Conservation (phyloP, 2,329 filamentous ascomycete genomes). For the Cytospora chrysosperma region DNA sequence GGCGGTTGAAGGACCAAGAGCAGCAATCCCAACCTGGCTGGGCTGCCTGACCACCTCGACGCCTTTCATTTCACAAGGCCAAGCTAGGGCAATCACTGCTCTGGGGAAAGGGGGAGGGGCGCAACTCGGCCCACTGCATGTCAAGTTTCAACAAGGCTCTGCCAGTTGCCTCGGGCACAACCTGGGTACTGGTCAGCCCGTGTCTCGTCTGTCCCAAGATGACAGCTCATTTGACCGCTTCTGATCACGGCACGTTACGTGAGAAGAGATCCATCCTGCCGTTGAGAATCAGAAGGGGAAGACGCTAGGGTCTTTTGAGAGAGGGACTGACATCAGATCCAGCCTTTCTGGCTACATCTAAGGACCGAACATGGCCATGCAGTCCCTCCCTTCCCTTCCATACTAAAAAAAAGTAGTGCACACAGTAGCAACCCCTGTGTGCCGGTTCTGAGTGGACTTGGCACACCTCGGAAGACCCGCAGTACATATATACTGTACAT, state of each 20-base stretch:
- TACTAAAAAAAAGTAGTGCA: too few relatives aligned
- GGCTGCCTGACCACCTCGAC: background rate
- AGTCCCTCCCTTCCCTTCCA: too few relatives aligned
- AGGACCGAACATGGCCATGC: background rate
- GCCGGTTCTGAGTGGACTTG: background rate
- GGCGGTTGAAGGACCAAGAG: background rate
- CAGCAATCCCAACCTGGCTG: background rate
- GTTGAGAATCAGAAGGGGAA: background rate
- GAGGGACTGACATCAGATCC: background rate
- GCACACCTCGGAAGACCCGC: background rate
- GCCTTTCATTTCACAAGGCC: conserved; percentile 11
- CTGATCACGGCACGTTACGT: background rate
- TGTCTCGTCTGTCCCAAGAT: conserved; percentile 7
- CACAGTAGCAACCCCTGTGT: too few relatives aligned
- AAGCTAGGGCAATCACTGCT: conserved; percentile 13
- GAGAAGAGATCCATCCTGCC: background rate
- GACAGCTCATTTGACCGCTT: background rate
- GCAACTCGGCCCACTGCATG: background rate
- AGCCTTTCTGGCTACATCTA: background rate
- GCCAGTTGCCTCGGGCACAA: conserved; percentile 2
- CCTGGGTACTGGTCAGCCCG: background rate
- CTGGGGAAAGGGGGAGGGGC: too few relatives aligned
- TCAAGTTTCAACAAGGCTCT: conserved; percentile 6
- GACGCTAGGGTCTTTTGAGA: background rate
- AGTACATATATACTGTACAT: background rate